These are phyloP conservation scores for Colletotrichum destructivum DNA, from an alignment of 2,329 filamentous ascomycete genomes.

Conservation along the genomic window DNA sequence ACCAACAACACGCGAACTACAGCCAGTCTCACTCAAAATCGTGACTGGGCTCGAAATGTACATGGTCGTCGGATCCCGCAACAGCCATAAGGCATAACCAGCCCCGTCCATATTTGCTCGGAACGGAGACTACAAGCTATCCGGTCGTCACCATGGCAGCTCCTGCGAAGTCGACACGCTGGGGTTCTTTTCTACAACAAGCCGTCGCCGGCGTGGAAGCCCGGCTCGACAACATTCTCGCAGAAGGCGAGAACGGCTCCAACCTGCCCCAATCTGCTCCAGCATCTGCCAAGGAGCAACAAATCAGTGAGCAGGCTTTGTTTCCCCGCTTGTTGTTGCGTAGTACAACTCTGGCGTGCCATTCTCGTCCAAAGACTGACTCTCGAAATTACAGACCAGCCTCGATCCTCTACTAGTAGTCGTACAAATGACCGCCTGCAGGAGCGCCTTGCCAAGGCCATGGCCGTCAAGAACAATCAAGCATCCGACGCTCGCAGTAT, in stretches of 20 bases:
- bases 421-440: constrained; percentile 86
- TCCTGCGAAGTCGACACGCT: constrained; percentile 72
- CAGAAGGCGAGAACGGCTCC: constrained; percentile 74
- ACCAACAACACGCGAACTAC: background rate
- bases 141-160: constrained; percentile 59
- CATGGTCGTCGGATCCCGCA: constrained; percentile 17
- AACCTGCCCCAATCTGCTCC: constrained; percentile 10
- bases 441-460: constrained; percentile 88
- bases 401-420: constrained; percentile 75
- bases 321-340: background rate
- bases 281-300: constrained; percentile 18
- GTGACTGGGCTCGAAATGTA: constrained; percentile 26
- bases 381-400: constrained; percentile 56
- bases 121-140: constrained; percentile 48
- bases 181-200: constrained; percentile 87
- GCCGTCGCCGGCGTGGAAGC: constrained; percentile 96
- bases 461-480: constrained; percentile 75
- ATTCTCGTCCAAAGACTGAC: constrained; percentile 44
- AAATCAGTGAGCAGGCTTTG: constrained; percentile 19
- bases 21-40: background rate
- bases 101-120: constrained; percentile 25
- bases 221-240: constrained; percentile 89
- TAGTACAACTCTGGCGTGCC: background rate
- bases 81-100: constrained; percentile 33
- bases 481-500: constrained; percentile 28